Evolutionary conservation across 176 grass and related monocot species (phyloP).

Genomic region (Urochloa ruziziensis): DNA sequence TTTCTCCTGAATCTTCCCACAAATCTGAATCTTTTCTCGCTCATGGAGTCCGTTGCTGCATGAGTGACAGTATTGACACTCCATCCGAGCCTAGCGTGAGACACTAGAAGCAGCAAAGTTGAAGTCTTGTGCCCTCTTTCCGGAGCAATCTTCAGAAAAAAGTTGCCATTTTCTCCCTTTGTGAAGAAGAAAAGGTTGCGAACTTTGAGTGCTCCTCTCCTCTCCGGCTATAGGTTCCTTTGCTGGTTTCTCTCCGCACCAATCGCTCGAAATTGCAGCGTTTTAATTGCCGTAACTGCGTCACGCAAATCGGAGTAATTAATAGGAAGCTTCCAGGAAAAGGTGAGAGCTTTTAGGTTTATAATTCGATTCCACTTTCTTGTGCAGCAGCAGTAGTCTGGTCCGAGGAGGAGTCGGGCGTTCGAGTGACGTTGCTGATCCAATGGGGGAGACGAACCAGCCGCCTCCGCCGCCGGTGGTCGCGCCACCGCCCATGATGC

Average conservation of each 20-base stretch:
- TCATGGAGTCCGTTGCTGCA: neutral
- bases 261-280: constrained; percentile 7
- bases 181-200: neutral
- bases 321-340: constrained; percentile 4
- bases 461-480: constrained; percentile 17
- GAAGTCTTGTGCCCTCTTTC: neutral
- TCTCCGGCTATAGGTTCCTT: neutral
- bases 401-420: neutral
- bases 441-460: constrained; percentile 60
- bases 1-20: constrained; percentile 25
- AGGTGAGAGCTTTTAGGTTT: neutral
- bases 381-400: constrained; percentile 19
- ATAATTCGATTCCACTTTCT: constrained; percentile 19
- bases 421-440: neutral
- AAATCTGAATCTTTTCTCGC: constrained; percentile 21
- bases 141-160: neutral
- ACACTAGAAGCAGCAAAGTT: constrained; percentile 13
- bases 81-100: neutral
- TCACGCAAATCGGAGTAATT: constrained; percentile 13
- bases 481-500: constrained; percentile 37
- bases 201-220: constrained; percentile 22
- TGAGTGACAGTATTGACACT: neutral
- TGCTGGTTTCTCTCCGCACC: neutral
- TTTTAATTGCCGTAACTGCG: neutral
- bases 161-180: neutral